Evolutionary conservation across 257 asterid genomes (phyloP), one percentile per base, ranked within the genome.

Genomic region (Solanum clarkiae): DNA sequence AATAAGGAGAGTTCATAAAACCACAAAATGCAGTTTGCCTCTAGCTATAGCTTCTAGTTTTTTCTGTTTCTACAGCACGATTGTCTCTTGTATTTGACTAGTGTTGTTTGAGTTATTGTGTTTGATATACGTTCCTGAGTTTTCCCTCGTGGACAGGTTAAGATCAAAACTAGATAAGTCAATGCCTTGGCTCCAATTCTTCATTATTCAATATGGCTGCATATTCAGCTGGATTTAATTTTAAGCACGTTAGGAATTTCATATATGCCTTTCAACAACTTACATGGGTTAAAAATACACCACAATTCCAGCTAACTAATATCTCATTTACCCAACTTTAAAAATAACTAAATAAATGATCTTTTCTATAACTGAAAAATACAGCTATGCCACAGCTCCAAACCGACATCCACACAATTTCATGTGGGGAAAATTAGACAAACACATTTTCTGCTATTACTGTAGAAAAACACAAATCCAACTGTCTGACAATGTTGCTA

Each of bases 1-100:
- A 59, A 87, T 3, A 90, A 91, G 53, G 97, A 92, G 70, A 92
- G 87, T 81, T 89, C 87, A 85, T 90, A 88, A 87, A 70, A 59
- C 59, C 26, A 56, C 54, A 32, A 32, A 49, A 11, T 60, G 63
- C 24, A 47, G n/a, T 40, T 32, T 44, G 44, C 32, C 53, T 16
- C 75, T 82, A 53, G 84, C 83, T 80, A 62, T 83, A 74, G 91
- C 82, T 77, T 14, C 44, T 72, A 56, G 70, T 49, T 56, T 79
- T 53, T 79, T 45, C 60, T 53, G 24, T 79, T 75, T 44, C 47
- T 79, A 26, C 53, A 54, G 8, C 81, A 53, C 69, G 53, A 77
- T 53, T 62, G 20, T 81, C 88, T 47, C 54, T 80, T 84, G 84
- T 85, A 86, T 59, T 54, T 70, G n/a, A 69, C 80, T 54, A 79